Conservation (phyloP, 352 stramenopile genomes). For the Phytophthora melonis region DNA sequence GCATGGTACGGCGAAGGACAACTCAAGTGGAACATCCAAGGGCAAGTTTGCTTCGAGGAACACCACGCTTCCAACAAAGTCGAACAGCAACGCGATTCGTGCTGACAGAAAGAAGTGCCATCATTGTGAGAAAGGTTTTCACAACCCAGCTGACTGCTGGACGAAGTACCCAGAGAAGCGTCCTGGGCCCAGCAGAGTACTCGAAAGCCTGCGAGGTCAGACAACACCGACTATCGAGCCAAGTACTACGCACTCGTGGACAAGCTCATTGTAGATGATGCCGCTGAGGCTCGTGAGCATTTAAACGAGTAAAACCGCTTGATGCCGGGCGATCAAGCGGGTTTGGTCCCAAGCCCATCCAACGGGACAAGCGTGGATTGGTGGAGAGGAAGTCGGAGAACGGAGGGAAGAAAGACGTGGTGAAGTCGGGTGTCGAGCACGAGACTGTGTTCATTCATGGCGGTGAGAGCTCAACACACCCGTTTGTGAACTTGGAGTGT, state of each 20-base stretch:
- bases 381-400: background rate
- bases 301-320: conserved; percentile 14
- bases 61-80: background rate
- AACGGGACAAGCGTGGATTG: conserved; percentile 14
- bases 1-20: background rate
- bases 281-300: background rate
- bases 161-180: background rate
- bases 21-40: background rate
- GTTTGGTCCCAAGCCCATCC: conserved; percentile 7
- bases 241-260: conserved; percentile 19
- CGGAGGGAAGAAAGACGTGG: background rate
- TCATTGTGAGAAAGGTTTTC: background rate
- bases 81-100: background rate
- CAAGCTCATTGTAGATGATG: conserved; percentile 2
- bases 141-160: background rate
- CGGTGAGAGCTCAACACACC: too few relatives aligned
- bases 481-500: too few relatives aligned
- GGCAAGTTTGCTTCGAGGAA: background rate
- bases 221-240: background rate
- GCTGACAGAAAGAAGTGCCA: background rate
- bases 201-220: background rate
- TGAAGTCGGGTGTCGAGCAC: too few relatives aligned
- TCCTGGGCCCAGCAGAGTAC: background rate
- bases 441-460: too few relatives aligned
- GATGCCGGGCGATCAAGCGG: conserved; percentile 1